phyloP scores from a whole-genome alignment of 1,139 yeast species.

The Magnusiomyces suaveolens region DNA sequence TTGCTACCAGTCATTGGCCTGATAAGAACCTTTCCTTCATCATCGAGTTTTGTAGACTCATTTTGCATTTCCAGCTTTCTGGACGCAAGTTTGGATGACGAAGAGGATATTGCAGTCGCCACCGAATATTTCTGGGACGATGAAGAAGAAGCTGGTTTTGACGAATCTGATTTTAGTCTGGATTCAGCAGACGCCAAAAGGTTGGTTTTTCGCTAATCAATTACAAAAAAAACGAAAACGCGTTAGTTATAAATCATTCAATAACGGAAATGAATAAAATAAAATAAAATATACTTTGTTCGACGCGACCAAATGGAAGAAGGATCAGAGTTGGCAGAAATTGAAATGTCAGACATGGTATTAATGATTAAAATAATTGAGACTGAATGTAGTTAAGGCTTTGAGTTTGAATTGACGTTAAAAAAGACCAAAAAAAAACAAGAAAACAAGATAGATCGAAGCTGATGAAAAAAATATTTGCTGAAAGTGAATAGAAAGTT shows the following conservation, averaged over 20 bases:
- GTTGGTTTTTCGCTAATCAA: conserved; percentile 20
- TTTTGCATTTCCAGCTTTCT: not conserved
- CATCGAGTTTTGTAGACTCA: conserved; percentile 7
- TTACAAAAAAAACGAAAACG: not conserved
- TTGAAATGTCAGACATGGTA: conserved; percentile 7
- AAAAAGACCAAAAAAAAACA: no score
- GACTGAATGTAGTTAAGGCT: no score
- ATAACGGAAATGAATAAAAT: not conserved
- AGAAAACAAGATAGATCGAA: no score
- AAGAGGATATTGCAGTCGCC: not conserved
- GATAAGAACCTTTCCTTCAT: conserved; percentile 17
- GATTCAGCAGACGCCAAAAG: conserved; percentile 23
- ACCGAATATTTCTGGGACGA: not conserved
- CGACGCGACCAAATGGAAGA: conserved; percentile 24
- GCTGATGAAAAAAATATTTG: no score
- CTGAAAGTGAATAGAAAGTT: no score
- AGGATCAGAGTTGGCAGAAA: conserved; percentile 5
- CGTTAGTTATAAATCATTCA: conserved; percentile 2
- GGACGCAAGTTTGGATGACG: conserved; percentile 1
- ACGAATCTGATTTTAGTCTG: conserved; percentile 1
- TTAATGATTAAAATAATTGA: no score
- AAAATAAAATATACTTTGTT: conserved; percentile 17
- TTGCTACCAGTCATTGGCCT: conserved; percentile 18
- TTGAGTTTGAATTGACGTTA: no score
- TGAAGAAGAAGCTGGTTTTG: not conserved